Percentiles rank a stretch among this genome's conserved stretches.
These are phyloP conservation scores for Pseudogymnoascus sp. DNA, from an alignment of 2,329 filamentous ascomycete genomes.

Conservation along the genomic window DNA sequence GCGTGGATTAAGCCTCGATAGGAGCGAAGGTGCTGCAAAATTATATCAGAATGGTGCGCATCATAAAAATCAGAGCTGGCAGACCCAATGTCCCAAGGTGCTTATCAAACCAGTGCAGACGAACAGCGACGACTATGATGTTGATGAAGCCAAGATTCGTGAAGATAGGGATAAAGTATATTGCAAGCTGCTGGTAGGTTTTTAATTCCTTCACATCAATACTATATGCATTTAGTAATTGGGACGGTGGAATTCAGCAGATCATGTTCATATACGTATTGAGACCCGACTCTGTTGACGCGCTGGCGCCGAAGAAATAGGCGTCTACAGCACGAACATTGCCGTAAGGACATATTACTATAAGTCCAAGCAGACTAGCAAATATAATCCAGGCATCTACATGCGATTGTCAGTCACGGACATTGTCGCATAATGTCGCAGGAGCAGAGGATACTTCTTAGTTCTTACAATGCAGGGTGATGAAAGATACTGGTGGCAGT, in stretches of 20 bases:
- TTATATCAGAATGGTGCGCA: neutral
- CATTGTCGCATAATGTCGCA: neutral
- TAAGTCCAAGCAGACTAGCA: conserved; percentile 30
- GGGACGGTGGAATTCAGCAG: neutral
- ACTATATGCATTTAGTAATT: neutral
- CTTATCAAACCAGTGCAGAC: conserved; percentile 35
- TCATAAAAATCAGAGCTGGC: neutral
- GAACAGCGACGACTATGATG: conserved; percentile 33
- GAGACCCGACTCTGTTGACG: conserved; percentile 43
- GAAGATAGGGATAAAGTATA: conserved; percentile 35
- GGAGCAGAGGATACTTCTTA: neutral
- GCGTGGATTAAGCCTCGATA: neutral
- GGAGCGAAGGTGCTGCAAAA: neutral
- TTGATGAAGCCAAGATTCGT: conserved; percentile 35
- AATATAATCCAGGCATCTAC: conserved; percentile 36
- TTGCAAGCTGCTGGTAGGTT: conserved; percentile 35
- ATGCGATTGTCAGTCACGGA: neutral
- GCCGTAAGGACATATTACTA: conserved; percentile 33
- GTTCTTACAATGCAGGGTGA: neutral
- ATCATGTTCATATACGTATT: conserved; percentile 35
- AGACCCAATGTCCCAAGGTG: conserved; percentile 24
- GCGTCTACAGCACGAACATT: conserved; percentile 39
- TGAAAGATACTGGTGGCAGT: conserved; percentile 40
- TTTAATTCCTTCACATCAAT: conserved; percentile 30
- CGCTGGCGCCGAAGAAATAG: conserved; percentile 44